Percentiles rank a stretch among this genome's conserved stretches.
Conservation (phyloP, 495 filamentous ascomycete species). For the Cladorrhinum samala region DNA sequence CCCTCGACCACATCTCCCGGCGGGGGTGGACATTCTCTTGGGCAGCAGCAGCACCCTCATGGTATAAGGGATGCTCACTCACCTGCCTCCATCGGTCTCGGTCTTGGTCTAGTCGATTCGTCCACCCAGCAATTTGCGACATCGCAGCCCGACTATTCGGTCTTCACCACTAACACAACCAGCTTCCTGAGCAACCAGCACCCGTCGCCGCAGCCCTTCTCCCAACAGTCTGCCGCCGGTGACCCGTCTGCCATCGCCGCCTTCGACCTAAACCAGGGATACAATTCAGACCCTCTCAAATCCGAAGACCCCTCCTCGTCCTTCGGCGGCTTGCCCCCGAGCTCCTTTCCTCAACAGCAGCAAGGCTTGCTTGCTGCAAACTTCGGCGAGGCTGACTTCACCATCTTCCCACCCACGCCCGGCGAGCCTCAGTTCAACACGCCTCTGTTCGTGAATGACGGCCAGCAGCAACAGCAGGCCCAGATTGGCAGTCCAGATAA, state of each 20-base stretch:
- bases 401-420: constrained; percentile 41
- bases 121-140: constrained; percentile 31
- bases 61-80: constrained; percentile 44
- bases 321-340: constrained; percentile 17
- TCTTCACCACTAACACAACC: constrained; percentile 27
- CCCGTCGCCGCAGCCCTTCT: constrained; percentile 31
- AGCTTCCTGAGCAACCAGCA: constrained; percentile 38
- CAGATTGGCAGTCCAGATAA: constrained; percentile 51
- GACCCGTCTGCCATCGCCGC: constrained; percentile 27
- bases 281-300: constrained; percentile 28
- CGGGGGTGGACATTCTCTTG: constrained; percentile 10
- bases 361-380: constrained; percentile 33
- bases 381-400: constrained; percentile 47
- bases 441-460: constrained; percentile 42
- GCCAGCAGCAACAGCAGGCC: constrained; percentile 40
- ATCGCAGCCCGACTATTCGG: constrained; percentile 30
- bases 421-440: constrained; percentile 41
- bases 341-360: constrained; percentile 21
- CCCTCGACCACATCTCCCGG: constrained; percentile 34
- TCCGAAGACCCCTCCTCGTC: constrained; percentile 30
- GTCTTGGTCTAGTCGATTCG: constrained; percentile 39
- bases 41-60: constrained; percentile 39
- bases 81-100: constrained; percentile 43
- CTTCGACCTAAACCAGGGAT: constrained; percentile 38
- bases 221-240: constrained; percentile 26